Conservation (phyloP, 2,329 filamentous ascomycete species). For the Ophiostoma pallidulum region DNA sequence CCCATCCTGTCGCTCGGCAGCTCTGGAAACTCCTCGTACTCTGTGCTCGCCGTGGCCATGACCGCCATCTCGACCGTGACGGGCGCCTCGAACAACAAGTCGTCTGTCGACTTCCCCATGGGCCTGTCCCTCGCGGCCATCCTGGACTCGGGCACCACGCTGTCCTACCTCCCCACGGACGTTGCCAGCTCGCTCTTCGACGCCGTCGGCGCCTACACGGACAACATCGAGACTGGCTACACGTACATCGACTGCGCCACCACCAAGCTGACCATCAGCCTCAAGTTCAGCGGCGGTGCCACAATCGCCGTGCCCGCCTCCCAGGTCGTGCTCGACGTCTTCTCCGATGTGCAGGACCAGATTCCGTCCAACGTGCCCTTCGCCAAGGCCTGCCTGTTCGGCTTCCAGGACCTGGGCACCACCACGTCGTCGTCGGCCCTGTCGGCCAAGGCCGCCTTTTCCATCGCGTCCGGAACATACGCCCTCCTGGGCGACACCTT, state of each 20-base stretch:
- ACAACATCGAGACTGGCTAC: conserved; percentile 26
- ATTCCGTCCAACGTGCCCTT: conserved; percentile 29
- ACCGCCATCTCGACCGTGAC: conserved; percentile 25
- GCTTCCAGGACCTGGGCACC: conserved; percentile 35
- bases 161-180: conserved; percentile 50
- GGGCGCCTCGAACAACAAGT: conserved; percentile 18
- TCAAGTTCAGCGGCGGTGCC: conserved; percentile 21
- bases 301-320: conserved; percentile 24
- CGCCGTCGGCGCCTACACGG: conserved; percentile 30
- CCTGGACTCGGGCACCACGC: conserved; percentile 60
- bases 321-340: conserved; percentile 32
- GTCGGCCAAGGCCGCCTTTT: background rate
- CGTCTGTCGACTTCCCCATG: conserved; percentile 9
- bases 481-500: conserved; percentile 38
- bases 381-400: conserved; percentile 41
- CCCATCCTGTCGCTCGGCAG: conserved; percentile 38
- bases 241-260: conserved; percentile 31
- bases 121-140: conserved; percentile 34
- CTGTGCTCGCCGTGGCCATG: conserved; percentile 32
- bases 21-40: conserved; percentile 29
- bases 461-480: conserved; percentile 8
- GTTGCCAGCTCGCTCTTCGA: conserved; percentile 33
- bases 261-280: conserved; percentile 26
- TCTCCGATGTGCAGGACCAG: conserved; percentile 17
- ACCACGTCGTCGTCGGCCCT: background rate